phyloP scores from a whole-genome alignment of 2,329 filamentous ascomycete genomes.

The Ilyonectria robusta region DNA sequence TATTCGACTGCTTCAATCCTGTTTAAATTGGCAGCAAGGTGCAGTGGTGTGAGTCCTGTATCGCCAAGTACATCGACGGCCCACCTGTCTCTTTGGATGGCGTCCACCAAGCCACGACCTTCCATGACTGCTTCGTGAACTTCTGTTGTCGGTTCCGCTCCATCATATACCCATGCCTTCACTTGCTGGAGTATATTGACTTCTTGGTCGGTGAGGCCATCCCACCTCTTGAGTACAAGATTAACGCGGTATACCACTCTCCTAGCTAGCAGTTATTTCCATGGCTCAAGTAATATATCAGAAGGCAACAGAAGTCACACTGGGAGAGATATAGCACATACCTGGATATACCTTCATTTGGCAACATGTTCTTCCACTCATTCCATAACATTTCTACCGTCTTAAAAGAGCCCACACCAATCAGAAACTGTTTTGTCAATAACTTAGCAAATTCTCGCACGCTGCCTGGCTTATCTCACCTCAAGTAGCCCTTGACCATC shows the following conservation, averaged over 20 bases:
- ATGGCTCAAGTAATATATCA: accelerated
- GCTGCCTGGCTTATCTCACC: neutral
- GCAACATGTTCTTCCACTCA: conserved; percentile 31
- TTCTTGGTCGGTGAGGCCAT: neutral
- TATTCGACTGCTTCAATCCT: neutral
- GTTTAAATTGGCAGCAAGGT: accelerated
- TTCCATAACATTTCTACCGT: neutral
- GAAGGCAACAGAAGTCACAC: neutral
- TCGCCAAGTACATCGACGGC: neutral
- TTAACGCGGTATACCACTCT: accelerated
- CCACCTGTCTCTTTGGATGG: conserved; percentile 22
- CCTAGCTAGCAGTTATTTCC: conserved; percentile 1
- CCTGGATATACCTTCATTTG: conserved; percentile 25
- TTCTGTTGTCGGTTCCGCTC: accelerated
- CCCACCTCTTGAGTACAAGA: neutral
- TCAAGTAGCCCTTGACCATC: accelerated
- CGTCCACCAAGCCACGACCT: neutral
- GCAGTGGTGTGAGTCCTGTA: accelerated
- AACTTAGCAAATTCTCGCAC: accelerated
- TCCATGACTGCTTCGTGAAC: conserved; percentile 4
- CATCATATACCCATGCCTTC: neutral
- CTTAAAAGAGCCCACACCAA: accelerated
- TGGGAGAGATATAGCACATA: neutral
- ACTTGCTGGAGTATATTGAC: neutral
- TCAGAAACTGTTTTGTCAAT: accelerated